Evolutionary conservation across 495 filamentous ascomycete species (phyloP), one percentile per base, ranked within the genome.

Genomic region (Aspergillus cavernicola): DNA sequence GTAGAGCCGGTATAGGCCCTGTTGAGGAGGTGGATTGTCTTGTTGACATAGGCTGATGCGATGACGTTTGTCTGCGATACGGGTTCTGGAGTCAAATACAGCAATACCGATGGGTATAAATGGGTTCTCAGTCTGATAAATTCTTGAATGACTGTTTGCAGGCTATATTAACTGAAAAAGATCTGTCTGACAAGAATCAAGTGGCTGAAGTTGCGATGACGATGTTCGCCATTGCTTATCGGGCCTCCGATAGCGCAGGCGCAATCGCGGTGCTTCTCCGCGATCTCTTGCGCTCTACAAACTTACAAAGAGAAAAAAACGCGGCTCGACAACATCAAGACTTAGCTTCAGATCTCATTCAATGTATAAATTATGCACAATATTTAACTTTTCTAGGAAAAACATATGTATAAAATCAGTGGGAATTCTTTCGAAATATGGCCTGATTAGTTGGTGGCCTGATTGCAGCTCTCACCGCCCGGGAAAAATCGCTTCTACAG

Each of bases 401-500:
- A n/a, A 29, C 26, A 29, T 9, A 9, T 29, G 26, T n/a, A n/a
- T n/a, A n/a, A n/a, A 29, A 29, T 5, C 26, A 29, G 9, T 4
- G 26, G 26, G 26, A 5, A 4, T 29, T 29, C 26, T 5, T 29
- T 29, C 9, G 26, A 29, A 29, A 36, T 36, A 42, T 42, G 39
- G 23, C 23, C 39, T 42, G 37, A 40, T 43, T 23, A 3, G 13
- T 28, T 2, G 13, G 44, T 57, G 58, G 58, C 37, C 58, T 61
- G 58, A 61, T 57, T 22, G 7, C 24, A n/a, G 39, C 46, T 37
- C 53, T 61, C 60, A 61, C 59, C 59, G 59, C 59, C 59, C 44
- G 51, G 42, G 12, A 55, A 38, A 37, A 47, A 20, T 54, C 42
- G 42, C 33, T 6, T 33, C 15, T 18, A 15, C 38, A 49, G 9